Base-by-base conservation (phyloP, 2,329 filamentous ascomycete genomes). In the Penicillium aurantiogriseum region DNA sequence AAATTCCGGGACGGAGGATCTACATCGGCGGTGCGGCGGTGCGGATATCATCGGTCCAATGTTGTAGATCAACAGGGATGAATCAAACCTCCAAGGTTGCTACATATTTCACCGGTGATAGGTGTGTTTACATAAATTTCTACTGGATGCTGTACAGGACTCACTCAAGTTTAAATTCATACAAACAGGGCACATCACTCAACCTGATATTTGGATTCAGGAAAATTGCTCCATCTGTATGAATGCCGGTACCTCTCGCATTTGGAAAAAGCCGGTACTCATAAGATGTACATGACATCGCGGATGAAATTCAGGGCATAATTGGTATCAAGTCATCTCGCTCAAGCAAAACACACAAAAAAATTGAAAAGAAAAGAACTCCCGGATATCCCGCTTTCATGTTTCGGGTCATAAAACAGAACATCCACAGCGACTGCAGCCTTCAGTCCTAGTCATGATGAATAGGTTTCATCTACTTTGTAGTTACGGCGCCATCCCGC, bases 401-500 rank as follows among this genome's bases (percentile, higher is more conserved):
- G 31, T 47, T 11, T 25, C 31, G 19, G 9, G 15, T 36, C 31
- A 47, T 25, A 25, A 25, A 25, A 19, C 15, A 8, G 31, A 25
- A 17, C 33, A 39, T 29, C 2, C 21, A 52, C 23, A 19, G n/a
- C 11, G 39, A 46, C 21, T 23, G 33, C 11, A 47, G 40, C 43
- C 25, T 55, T 36, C 52, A 23, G 36, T 42, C 21, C 40, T n/a
- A 33, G 11, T 9, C 25, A 49, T 29, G 23, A 25, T 13, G 31
- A 36, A 5, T 10, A 35, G 15, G 46, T 15, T 44, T 44, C 29
- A 10, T 74, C 73, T 86, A 93, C 81, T 93, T 88, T 8, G 84
- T 94, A 68, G 65, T 86, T 60, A 95, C 85, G 67, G 84, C 81
- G 47, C 80, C 76, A 74, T 97, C 91, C 58, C 76, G 69, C 82